Evolutionary conservation across 371 early-diverging fungal species (phyloP).

Genomic region (Mycotypha africana): DNA sequence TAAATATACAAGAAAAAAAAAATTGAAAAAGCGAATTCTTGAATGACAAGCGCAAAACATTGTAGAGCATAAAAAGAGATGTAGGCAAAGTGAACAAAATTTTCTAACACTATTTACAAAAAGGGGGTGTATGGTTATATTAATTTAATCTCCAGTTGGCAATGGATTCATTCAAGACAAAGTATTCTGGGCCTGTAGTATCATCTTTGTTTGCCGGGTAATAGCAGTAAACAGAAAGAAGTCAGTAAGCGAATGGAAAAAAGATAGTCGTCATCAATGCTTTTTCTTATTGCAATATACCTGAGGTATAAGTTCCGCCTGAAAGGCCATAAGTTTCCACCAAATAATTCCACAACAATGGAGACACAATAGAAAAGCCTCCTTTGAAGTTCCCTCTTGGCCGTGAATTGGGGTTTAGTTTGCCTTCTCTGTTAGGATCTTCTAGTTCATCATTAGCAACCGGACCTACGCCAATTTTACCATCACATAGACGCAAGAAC

Average conservation of each 20-base stretch:
- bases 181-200: constrained; percentile 28
- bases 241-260: no score
- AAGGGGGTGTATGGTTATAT: no score
- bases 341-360: constrained; percentile 38
- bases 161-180: constrained; percentile 23
- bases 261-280: no score
- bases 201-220: constrained; percentile 27
- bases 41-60: no score
- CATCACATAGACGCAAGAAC: constrained; percentile 45
- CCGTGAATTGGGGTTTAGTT: constrained; percentile 23
- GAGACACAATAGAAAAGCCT: constrained; percentile 37
- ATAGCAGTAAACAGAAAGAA: no score
- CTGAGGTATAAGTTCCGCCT: constrained; percentile 28
- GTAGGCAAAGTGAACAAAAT: no score
- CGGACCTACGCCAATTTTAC: constrained; percentile 30
- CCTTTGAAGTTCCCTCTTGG: constrained; percentile 33
- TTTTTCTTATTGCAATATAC: constrained; percentile 6
- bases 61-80: no score
- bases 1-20: no score
- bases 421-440: constrained; percentile 17
- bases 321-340: constrained; percentile 31
- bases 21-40: no score
- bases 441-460: constrained; percentile 30
- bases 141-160: constrained; percentile 34
- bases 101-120: no score